phyloP scores from a whole-genome alignment of 2,329 filamentous ascomycete genomes.

The Lachnellula willkommii region DNA sequence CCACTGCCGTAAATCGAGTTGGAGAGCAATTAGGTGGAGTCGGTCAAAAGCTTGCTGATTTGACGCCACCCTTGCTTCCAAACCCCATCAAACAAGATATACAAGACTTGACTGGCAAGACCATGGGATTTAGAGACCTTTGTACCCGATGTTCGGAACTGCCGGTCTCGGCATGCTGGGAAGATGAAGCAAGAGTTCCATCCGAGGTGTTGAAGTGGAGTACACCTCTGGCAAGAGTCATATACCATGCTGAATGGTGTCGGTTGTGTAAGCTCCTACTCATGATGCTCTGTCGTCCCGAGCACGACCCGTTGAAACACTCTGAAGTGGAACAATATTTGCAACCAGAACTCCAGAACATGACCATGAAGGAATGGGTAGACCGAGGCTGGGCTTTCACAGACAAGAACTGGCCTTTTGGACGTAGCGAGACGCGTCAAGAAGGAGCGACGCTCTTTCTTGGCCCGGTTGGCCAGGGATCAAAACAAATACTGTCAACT shows the following conservation, averaged over 20 bases:
- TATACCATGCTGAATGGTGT: conserved; percentile 1
- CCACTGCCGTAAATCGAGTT: neutral
- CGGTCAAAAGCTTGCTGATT: neutral
- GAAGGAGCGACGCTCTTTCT: too few relatives aligned
- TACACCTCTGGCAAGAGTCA: conserved; percentile 1
- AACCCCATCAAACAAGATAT: conserved; percentile 1
- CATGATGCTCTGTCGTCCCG: conserved; percentile 1
- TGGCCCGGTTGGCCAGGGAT: too few relatives aligned
- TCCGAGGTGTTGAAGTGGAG: neutral
- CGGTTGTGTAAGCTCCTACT: conserved; percentile 1
- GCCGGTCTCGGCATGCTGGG: conserved; percentile 2
- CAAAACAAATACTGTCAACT: too few relatives aligned
- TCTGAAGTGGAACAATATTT: too few relatives aligned
- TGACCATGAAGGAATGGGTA: too few relatives aligned
- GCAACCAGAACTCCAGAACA: too few relatives aligned
- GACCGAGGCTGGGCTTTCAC: too few relatives aligned
- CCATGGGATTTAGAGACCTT: neutral
- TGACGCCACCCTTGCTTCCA: neutral
- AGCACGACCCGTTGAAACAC: too few relatives aligned
- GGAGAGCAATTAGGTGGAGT: conserved; percentile 1
- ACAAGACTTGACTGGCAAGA: conserved; percentile 1
- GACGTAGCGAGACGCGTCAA: too few relatives aligned
- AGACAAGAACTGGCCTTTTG: too few relatives aligned
- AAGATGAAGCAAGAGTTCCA: conserved; percentile 1
- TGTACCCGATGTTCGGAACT: conserved; percentile 1